Base-by-base conservation (phyloP, 2,329 filamentous ascomycete genomes). In the Calonectria fujianensis region DNA sequence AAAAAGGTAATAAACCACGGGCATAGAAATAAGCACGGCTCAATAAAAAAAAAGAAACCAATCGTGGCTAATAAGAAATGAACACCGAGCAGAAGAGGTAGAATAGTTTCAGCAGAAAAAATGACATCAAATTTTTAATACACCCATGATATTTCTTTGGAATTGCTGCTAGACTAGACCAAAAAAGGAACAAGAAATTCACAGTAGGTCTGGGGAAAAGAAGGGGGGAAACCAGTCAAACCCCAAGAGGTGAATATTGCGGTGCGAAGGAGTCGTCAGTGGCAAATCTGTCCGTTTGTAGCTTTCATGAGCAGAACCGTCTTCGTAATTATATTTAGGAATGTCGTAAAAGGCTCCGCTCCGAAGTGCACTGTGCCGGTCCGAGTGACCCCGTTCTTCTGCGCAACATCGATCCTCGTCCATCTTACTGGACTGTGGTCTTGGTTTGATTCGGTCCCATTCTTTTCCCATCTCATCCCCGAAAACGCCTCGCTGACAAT, bases 401-500 rank as follows among this genome's bases (percentile, higher is more conserved):
- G 57, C 37, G 57, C 35, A 39, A 41, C 29, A 63, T 59, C 71
- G 66, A 64, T 65, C 57, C 59, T 69, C 57, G 10, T 65, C 66
- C 51, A 32, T 64, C 8, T 59, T 69, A 18, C 48, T 64, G 45
- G 39, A 45, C 16, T 64, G 24, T 37, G 16, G 68, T n/a, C 20
- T 50, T 64, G 32, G n/a, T 50, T 64, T 31, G 67, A 51, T 70
- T 61, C 48, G 72, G 69, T 75, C 73, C 75, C 77, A 61, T 66
- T 70, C 68, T 64, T 72, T 75, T 80, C 75, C 77, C 57, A 81
- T 76, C 78, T 76, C 79, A 78, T 76, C 79, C 80, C 79, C 76
- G 72, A 75, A 73, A 83, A 82, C 82, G 82, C 82, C 82, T 79
- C 81, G 82, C 82, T 83, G 81, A 81, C 79, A 81, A 79, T 81